phyloP scores from a whole-genome alignment of 306 rosid genomes.

The Cucumis cinereus region DNA sequence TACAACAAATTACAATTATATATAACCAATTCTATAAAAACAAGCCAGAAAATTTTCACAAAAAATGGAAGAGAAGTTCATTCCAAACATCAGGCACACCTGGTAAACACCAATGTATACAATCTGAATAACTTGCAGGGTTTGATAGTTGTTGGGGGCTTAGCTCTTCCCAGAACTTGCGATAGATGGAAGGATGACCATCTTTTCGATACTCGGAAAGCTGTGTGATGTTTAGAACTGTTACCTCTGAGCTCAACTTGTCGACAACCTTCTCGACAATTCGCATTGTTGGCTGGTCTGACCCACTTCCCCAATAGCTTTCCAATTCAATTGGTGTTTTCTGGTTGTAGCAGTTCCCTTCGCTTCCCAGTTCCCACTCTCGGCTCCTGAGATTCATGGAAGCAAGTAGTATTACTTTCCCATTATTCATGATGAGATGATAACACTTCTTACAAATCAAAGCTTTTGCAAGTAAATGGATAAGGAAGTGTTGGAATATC shows the following conservation, averaged over 20 bases:
- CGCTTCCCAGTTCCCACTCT: constrained; percentile 61
- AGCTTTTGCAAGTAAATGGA: background rate
- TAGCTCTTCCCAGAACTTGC: constrained; percentile 88
- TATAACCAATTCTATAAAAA: background rate
- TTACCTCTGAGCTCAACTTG: constrained; percentile 51
- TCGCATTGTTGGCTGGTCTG: constrained; percentile 74
- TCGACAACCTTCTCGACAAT: constrained; percentile 44
- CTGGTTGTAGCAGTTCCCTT: constrained; percentile 79
- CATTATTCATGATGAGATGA: background rate
- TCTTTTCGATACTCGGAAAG: constrained; percentile 88
- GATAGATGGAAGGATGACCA: constrained; percentile 83
- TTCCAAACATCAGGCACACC: constrained; percentile 97
- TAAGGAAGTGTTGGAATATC: background rate
- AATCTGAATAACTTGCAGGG: constrained; percentile 81
- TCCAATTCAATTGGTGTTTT: constrained; percentile 44
- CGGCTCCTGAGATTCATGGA: constrained; percentile 48
- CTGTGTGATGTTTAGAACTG: constrained; percentile 78
- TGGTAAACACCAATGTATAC: constrained; percentile 98
- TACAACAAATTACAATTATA: background rate
- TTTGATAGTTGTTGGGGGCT: constrained; percentile 56
- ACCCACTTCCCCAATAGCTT: constrained; percentile 96
- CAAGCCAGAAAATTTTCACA: constrained; percentile 11
- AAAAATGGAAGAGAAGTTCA: constrained; percentile 66
- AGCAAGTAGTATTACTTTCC: background rate
- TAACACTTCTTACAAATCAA: background rate